Percentiles rank a stretch among this genome's conserved stretches.
phyloP scores from a whole-genome alignment of 305 asterid species.

The Rubia tinctorum region DNA sequence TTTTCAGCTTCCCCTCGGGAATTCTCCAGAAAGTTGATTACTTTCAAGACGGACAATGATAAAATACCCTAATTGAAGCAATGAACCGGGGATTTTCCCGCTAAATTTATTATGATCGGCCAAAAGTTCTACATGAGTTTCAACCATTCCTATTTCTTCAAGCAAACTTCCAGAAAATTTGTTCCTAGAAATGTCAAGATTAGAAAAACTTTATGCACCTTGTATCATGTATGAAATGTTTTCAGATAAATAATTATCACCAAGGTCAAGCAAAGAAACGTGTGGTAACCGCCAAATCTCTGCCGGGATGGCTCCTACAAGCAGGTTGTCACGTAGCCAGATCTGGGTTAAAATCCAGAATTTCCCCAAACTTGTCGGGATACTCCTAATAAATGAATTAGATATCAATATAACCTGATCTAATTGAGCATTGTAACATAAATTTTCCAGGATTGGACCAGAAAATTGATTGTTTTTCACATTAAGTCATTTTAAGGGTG shows the following conservation, averaged over 20 bases:
- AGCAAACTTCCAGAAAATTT: conserved; percentile 64
- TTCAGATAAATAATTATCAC: conserved; percentile 53
- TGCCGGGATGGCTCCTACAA: conserved; percentile 58
- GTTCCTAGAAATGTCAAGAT: conserved; percentile 46
- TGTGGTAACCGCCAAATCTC: conserved; percentile 71
- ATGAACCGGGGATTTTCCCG: conserved; percentile 56
- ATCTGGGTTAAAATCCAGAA: conserved; percentile 53
- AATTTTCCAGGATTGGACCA: conserved; percentile 48
- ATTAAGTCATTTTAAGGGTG: conserved; percentile 46
- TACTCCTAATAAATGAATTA: conserved; percentile 53
- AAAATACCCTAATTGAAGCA: conserved; percentile 44
- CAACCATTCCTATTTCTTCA: conserved; percentile 50
- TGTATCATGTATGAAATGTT: conserved; percentile 46
- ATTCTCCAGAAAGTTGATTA: conserved; percentile 53
- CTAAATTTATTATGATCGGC: conserved; percentile 44
- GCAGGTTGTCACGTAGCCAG: conserved; percentile 41
- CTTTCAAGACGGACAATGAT: conserved; percentile 54
- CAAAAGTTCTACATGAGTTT: conserved; percentile 34
- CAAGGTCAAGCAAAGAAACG: conserved; percentile 62
- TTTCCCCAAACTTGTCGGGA: conserved; percentile 54
- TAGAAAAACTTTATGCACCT: conserved; percentile 55
- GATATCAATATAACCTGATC: conserved; percentile 35
- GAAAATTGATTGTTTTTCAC: conserved; percentile 47
- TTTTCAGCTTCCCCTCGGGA: conserved; percentile 45
- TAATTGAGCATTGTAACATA: conserved; percentile 53